Percentiles rank a stretch among this genome's conserved stretches.
phyloP scores from a whole-genome alignment of 2,329 filamentous ascomycete genomes.

The Nigrograna mackinnonii region DNA sequence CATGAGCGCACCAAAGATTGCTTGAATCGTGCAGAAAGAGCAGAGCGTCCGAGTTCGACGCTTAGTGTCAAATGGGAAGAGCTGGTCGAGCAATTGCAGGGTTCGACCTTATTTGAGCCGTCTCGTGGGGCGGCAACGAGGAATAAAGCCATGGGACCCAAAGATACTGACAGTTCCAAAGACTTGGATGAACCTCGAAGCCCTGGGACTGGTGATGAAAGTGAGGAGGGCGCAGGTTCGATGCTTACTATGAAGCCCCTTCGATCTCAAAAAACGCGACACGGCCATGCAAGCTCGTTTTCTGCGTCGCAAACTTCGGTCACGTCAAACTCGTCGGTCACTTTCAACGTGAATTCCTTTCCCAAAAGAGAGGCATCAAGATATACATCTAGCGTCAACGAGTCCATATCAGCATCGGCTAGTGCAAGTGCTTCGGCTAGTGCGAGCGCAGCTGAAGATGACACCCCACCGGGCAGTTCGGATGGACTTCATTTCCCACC shows the following conservation, averaged over 20 bases:
- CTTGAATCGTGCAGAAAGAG: constrained; percentile 55
- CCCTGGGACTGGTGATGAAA: constrained; percentile 9
- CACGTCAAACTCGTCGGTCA: constrained; percentile 26
- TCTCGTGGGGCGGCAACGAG: constrained; percentile 35
- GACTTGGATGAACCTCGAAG: too few relatives aligned
- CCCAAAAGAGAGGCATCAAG: constrained; percentile 17
- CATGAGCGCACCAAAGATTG: constrained; percentile 54
- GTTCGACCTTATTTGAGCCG: constrained; percentile 31
- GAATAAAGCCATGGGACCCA: constrained; percentile 19
- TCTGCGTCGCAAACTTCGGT: constrained; percentile 37
- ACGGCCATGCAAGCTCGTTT: constrained; percentile 36
- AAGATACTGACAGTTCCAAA: constrained; percentile 3
- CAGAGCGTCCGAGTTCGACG: constrained; percentile 53
- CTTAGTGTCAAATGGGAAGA: constrained; percentile 57
- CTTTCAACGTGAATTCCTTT: constrained; percentile 28
- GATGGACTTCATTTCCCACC: constrained; percentile 40
- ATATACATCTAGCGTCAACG: constrained; percentile 26
- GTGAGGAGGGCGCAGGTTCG: constrained; percentile 23
- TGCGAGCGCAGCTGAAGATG: constrained; percentile 18
- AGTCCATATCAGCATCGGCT: constrained; percentile 33
- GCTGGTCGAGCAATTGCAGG: constrained; percentile 52
- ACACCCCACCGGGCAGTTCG: constrained; percentile 39
- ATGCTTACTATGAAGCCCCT: constrained; percentile 37
- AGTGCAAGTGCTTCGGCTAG: constrained; percentile 30
- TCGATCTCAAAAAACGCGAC: constrained; percentile 22